Percentiles rank a stretch among this genome's conserved stretches.
These are phyloP conservation scores for Botrytis tulipae DNA, from an alignment of 2,329 filamentous ascomycete species.

Conservation along the genomic window DNA sequence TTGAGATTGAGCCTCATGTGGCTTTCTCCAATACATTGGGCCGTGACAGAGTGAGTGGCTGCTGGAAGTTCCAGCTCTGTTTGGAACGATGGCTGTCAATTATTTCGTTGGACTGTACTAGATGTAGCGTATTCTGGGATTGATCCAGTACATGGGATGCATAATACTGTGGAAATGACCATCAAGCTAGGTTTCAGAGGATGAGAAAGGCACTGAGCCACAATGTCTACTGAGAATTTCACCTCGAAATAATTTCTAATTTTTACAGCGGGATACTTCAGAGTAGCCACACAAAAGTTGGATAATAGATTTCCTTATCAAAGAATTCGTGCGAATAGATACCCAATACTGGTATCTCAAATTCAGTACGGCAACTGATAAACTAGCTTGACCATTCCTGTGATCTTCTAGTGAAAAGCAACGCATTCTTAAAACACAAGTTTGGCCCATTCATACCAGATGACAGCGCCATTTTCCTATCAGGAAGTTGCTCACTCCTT, in stretches of 20 bases:
- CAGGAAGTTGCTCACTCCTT: neutral
- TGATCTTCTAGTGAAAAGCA: neutral
- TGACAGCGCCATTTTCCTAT: neutral
- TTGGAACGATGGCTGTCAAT: neutral
- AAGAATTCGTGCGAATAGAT: neutral
- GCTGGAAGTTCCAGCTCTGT: neutral
- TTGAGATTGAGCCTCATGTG: neutral
- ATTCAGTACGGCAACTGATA: neutral
- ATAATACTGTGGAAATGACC: neutral
- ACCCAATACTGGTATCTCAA: neutral
- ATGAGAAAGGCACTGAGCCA: neutral
- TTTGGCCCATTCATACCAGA: neutral
- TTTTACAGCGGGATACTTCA: neutral
- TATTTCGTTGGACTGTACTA: neutral
- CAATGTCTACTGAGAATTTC: neutral
- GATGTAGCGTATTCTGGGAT: neutral
- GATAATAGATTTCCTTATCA: neutral
- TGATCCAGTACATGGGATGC: rapidly evolving
- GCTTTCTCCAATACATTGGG: neutral
- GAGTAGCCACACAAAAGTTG: neutral
- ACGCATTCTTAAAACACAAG: neutral
- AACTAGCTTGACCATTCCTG: neutral
- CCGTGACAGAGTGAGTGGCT: rapidly evolving
- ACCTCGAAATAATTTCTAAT: rapidly evolving
- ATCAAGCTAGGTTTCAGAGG: neutral